Evolutionary conservation across 345 rosid genomes (phyloP), one percentile per base, ranked within the genome.

Genomic region (Geranium brycei): DNA sequence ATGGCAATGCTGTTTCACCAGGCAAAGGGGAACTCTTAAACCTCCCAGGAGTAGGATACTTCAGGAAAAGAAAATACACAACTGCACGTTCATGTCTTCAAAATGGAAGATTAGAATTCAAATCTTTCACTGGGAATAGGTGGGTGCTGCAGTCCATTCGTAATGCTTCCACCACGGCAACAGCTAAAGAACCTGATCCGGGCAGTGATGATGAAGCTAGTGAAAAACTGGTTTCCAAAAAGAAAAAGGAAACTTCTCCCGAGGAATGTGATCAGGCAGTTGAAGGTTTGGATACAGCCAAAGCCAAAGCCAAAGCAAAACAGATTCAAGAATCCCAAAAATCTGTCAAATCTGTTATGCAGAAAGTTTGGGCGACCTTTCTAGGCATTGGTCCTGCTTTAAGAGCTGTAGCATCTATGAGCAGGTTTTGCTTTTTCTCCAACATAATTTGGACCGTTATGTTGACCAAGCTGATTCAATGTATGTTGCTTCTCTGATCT

Each of bases 181-280:
- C 85, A 0, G 85, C 86, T 58, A 86, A 78, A 67, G 62, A 78
- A 63, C 93, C 81, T 17, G 89, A 86, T 8, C 56, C 69, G 18
- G 79, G 75, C 5, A 71, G 75, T 40, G 87, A 86, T 8, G 86
- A 83, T n/a, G 91, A 87, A 64, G 78, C 77, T 5, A 71, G 79
- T 58, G 77, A 72, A 62, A 81, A 78, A 61, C 60, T 58, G 56
- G 68, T 64, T 62, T 70, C 77, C 53, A 78, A 56, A 59, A 79
- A 59, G 73, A 83, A 70, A 69, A 89, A 85, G 72, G 91, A 85
- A 61, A 81, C 90, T 17, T 87, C 95, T 41, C 81, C 91, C 7
- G 88, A 84, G 71, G 91, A 85, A 57, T 87, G 95, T 76, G 95
- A 87, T 77, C 77, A 76, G 75, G 95, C 95, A 31, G 86, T 87